Percentiles rank a stretch among this genome's conserved stretches.
Conservation (phyloP, 495 filamentous ascomycete genomes). For the Tuber magnatum region DNA sequence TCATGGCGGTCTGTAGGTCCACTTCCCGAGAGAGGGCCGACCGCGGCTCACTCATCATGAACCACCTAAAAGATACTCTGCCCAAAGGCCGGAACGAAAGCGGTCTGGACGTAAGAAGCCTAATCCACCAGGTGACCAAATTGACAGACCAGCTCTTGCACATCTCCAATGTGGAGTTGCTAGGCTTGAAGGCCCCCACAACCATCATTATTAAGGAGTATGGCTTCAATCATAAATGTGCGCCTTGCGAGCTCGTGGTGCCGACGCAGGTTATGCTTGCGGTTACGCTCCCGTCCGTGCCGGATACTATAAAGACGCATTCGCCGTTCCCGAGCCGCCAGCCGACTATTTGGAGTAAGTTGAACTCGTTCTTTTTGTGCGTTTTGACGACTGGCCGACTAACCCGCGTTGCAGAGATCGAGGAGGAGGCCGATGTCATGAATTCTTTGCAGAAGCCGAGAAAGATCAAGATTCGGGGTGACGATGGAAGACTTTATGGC, state of each 20-base stretch:
- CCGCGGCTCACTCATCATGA: constrained; percentile 47
- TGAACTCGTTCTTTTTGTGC: background rate
- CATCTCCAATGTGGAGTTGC: constrained; percentile 63
- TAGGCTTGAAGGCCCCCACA: constrained; percentile 54
- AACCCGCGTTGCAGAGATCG: constrained; percentile 53
- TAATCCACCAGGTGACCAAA: constrained; percentile 72
- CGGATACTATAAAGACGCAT: constrained; percentile 63
- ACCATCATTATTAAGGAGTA: constrained; percentile 69
- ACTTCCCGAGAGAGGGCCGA: constrained; percentile 48
- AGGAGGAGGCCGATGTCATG: constrained; percentile 80
- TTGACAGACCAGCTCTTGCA: constrained; percentile 75
- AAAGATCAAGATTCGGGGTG: constrained; percentile 79
- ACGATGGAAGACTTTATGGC: constrained; percentile 78
- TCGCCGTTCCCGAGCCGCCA: constrained; percentile 65
- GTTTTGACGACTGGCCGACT: constrained; percentile 38
- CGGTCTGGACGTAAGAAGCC: constrained; percentile 53
- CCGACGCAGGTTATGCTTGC: constrained; percentile 79
- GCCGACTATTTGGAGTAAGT: constrained; percentile 48
- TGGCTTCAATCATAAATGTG: constrained; percentile 72
- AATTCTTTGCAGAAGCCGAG: constrained; percentile 86
- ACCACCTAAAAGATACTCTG: constrained; percentile 46
- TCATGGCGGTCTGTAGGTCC: constrained; percentile 70
- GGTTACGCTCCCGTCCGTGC: constrained; percentile 68
- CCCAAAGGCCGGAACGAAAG: constrained; percentile 47
- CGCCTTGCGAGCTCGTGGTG: constrained; percentile 76